phyloP scores from a whole-genome alignment of 2,329 filamentous ascomycete species.

The Bertia moriformis region DNA sequence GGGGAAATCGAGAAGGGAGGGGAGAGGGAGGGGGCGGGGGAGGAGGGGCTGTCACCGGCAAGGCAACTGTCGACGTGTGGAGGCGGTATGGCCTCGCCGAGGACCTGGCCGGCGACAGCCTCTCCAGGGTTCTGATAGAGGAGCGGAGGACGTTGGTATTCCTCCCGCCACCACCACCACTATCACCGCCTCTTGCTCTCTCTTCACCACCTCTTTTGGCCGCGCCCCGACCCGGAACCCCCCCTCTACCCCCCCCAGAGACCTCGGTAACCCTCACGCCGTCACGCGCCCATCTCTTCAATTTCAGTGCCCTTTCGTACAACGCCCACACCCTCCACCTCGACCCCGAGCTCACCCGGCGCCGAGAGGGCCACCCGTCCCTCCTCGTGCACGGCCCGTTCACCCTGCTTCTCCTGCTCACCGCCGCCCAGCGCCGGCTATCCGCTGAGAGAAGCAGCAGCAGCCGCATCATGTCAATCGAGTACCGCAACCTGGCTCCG shows the following conservation, averaged over 20 bases:
- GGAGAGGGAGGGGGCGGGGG: no score
- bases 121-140: neutral
- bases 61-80: neutral
- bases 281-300: constrained; percentile 53
- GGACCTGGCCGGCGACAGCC: neutral
- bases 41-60: neutral
- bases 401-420: constrained; percentile 62
- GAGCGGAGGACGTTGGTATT: neutral
- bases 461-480: constrained; percentile 35
- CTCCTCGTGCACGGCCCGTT: constrained; percentile 81
- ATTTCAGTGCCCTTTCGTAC: constrained; percentile 80
- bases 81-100: neutral
- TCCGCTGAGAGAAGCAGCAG: constrained; percentile 11
- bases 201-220: no score
- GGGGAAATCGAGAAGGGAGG: no score
- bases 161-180: neutral
- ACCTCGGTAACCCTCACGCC: neutral
- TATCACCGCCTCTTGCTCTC: neutral
- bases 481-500: constrained; percentile 71
- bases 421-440: constrained; percentile 39
- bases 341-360: constrained; percentile 54
- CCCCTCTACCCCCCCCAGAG: neutral
- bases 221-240: neutral
- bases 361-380: constrained; percentile 62
- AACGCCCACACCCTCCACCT: constrained; percentile 89